phyloP scores from a whole-genome alignment of 495 filamentous ascomycete species.

The Immersiella caudata region DNA sequence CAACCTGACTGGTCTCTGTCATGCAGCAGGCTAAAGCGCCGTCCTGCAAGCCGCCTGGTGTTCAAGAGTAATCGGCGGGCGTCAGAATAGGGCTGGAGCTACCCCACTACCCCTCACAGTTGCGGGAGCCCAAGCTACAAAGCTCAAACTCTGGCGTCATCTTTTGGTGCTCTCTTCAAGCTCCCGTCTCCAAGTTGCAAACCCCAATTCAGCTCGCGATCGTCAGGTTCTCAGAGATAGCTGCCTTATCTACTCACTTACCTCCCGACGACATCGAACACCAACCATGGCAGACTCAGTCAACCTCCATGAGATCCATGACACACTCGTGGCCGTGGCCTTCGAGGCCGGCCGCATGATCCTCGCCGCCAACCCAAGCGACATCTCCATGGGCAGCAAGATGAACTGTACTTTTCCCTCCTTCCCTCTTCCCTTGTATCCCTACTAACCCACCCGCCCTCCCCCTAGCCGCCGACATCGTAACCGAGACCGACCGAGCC shows the following conservation, averaged over 20 bases:
- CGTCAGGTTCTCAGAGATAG: not conserved
- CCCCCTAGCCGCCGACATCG: constrained; percentile 74
- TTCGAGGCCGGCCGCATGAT: constrained; percentile 82
- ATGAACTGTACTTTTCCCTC: constrained; percentile 69
- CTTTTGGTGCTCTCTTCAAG: not conserved
- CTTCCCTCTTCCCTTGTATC: not conserved
- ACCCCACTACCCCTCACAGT: constrained; percentile 17
- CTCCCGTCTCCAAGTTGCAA: not conserved
- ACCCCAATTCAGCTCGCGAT: not conserved
- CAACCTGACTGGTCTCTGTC: too few species aligned
- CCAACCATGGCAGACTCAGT: constrained; percentile 48
- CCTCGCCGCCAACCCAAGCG: constrained; percentile 68
- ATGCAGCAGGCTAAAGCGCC: not conserved
- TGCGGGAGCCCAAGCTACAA: not conserved
- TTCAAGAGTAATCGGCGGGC: not conserved
- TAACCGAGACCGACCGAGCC: constrained; percentile 83
- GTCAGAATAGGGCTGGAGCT: constrained; percentile 9
- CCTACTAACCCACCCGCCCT: constrained; percentile 12
- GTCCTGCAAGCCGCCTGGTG: not conserved
- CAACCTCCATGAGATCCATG: constrained; percentile 79
- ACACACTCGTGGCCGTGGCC: constrained; percentile 74
- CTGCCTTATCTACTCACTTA: not conserved
- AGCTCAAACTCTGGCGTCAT: not conserved
- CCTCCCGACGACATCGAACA: not conserved
- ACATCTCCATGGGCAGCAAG: constrained; percentile 68